Evolutionary conservation across 495 filamentous ascomycete species (phyloP).

Genomic region (Sordaria brevicollis): DNA sequence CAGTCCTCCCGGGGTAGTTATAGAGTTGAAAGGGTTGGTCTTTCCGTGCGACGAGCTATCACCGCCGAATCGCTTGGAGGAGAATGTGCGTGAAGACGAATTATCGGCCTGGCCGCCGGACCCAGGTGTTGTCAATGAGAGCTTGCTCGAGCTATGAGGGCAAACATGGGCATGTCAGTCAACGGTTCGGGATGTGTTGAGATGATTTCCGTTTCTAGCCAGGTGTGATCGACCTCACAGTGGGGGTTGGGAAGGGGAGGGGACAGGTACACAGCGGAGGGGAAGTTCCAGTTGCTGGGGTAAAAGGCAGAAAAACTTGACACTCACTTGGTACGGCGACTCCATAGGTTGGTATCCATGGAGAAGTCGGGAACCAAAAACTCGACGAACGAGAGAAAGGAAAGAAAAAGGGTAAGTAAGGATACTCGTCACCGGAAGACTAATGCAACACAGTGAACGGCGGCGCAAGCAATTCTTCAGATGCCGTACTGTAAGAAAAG

Average conservation of each 20-base stretch:
- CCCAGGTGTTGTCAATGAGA: constrained; percentile 70
- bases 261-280: constrained; percentile 4
- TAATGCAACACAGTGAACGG: not conserved
- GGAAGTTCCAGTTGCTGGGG: not conserved
- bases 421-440: constrained; percentile 1
- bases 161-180: constrained; percentile 7
- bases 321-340: constrained; percentile 81
- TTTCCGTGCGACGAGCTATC: constrained; percentile 68
- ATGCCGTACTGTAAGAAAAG: not conserved
- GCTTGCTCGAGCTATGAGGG: constrained; percentile 63
- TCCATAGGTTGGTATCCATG: constrained; percentile 57
- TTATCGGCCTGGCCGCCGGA: constrained; percentile 48
- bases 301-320: not conserved
- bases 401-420: not conserved
- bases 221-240: not conserved
- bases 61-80: constrained; percentile 65
- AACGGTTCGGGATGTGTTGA: not conserved
- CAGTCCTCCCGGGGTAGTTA: constrained; percentile 64
- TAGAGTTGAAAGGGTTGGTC: constrained; percentile 76
- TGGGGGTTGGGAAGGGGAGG: not conserved
- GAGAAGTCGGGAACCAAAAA: constrained; percentile 22
- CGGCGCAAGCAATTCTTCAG: not conserved
- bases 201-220: not conserved
- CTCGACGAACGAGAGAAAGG: constrained; percentile 11
- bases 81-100: constrained; percentile 55